Evolutionary conservation across 2,329 filamentous ascomycete species (phyloP).

Genomic region (Fusarium paranaense): DNA sequence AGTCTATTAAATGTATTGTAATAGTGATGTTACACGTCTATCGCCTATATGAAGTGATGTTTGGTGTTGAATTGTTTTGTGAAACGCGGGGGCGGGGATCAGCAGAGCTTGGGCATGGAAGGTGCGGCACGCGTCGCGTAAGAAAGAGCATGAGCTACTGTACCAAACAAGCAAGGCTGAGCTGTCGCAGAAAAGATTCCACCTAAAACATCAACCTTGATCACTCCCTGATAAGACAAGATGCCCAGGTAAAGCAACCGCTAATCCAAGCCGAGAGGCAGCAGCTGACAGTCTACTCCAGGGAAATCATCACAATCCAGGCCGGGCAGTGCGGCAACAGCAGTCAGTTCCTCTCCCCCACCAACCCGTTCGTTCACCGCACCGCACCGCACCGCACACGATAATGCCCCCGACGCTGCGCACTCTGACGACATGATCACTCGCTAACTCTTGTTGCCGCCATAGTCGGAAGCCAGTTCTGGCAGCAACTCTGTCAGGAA

Average conservation of each 20-base stretch:
- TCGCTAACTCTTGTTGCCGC: conserved; percentile 49
- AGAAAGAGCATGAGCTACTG: conserved; percentile 1
- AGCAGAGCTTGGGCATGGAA: conserved; percentile 5
- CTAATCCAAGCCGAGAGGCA: background rate
- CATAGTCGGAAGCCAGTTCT: conserved; percentile 94
- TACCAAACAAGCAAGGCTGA: background rate
- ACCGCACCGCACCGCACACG: background rate
- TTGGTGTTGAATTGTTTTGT: conserved; percentile 5
- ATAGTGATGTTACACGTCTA: background rate
- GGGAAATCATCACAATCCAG: conserved; percentile 99
- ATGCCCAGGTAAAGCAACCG: conserved; percentile 40
- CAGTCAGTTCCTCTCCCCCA: conserved; percentile 71
- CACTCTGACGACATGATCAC: background rate
- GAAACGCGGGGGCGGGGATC: conserved; percentile 37
- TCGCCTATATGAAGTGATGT: background rate
- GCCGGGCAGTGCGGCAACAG: conserved; percentile 99
- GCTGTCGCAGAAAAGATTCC: conserved; percentile 17
- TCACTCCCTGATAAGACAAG: conserved; percentile 36
- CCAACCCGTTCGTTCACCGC: conserved; percentile 14
- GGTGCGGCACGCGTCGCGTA: conserved; percentile 39
- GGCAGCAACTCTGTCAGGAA: conserved; percentile 98
- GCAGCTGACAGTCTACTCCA: conserved; percentile 51
- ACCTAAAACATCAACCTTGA: conserved; percentile 30
- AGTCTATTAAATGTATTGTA: background rate
- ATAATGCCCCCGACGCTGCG: background rate